Evolutionary conservation across 805 yeast genomes (phyloP), one percentile per base, ranked within the genome.

Genomic region (Yarrowia divulgata): DNA sequence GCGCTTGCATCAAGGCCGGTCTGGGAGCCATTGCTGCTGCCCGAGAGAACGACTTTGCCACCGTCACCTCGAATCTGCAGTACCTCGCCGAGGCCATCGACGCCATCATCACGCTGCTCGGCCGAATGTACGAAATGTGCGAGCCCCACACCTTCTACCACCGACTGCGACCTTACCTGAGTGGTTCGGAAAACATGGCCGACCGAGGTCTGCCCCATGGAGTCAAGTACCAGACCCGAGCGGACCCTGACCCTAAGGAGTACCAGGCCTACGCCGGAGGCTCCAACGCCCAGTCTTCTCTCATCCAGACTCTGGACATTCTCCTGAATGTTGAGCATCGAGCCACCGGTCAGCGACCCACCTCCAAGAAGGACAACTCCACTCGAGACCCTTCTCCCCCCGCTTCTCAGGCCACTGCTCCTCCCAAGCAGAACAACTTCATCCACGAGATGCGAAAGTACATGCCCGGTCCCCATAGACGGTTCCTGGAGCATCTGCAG

Each of bases 121-220:
- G 88, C 85, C 84, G 85, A 73, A 90, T 93, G 95, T 93, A 90
- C 75, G 97, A 93, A 73, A 90, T 90, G 90, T 91, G 97, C 78
- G 97, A 93, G 75, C 98, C 98, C 2, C 96, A 92, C 76, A 88
- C 90, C 4, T 93, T 94, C 77, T 93, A 91, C 78, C 90, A 85
- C 81, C 85, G 94, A 71, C 84, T 93, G 57, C 84, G 98, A 75
- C 98, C 98, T 0, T 93, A 85, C 74, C 81, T 94, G 72, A 97
- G 97, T 0, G 98, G 98, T 1, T 94, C 97, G 96, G 88, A 88
- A 76, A 91, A 91, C 75, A 93, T 94, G 97, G 86, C 85, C 34
- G 91, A 87, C 69, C 93, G 89, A 1, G 98, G 98, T 0, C 82
- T 93, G 70, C 87, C 88, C 14, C 78, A 87, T 70, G 98, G 98